phyloP scores from a whole-genome alignment of 331 rosid species.

The Telfairia occidentalis region DNA sequence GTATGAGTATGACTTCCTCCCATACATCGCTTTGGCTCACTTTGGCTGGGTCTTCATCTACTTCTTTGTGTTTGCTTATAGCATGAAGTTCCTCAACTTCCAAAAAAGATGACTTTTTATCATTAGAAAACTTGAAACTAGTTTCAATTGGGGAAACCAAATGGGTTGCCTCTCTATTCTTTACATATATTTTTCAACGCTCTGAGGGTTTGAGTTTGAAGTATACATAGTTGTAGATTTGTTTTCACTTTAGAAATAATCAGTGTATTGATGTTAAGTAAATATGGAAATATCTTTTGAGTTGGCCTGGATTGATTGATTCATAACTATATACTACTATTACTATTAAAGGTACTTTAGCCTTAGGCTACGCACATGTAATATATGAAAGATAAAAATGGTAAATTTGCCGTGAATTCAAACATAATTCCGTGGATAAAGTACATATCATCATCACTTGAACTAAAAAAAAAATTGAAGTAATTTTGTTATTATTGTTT shows the following conservation, averaged over 20 bases:
- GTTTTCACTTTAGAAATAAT: neutral
- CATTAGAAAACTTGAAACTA: neutral
- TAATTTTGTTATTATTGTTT: neutral
- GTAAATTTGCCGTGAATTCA: too few species aligned
- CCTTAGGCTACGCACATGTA: neutral
- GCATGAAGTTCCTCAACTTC: slow-evolving; percentile 49
- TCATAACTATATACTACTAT: neutral
- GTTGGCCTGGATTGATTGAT: neutral
- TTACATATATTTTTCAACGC: neutral
- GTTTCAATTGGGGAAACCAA: neutral
- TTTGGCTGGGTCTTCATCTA: slow-evolving; percentile 38
- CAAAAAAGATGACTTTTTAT: slow-evolving; percentile 24
- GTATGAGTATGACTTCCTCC: slow-evolving; percentile 37
- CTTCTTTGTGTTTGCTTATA: slow-evolving; percentile 40
- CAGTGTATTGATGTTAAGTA: neutral
- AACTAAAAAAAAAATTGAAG: too few species aligned
- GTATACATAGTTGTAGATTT: neutral
- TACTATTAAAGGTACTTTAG: too few species aligned
- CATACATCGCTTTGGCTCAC: slow-evolving; percentile 29
- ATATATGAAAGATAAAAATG: too few species aligned
- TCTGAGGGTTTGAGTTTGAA: neutral
- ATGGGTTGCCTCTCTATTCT: slow-evolving; percentile 3
- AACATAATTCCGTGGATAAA: too few species aligned
- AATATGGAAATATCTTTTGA: neutral
- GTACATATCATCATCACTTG: too few species aligned